Evolutionary conservation across 768 basidiomycete species (phyloP).

Genomic region (Suillus bovinus): DNA sequence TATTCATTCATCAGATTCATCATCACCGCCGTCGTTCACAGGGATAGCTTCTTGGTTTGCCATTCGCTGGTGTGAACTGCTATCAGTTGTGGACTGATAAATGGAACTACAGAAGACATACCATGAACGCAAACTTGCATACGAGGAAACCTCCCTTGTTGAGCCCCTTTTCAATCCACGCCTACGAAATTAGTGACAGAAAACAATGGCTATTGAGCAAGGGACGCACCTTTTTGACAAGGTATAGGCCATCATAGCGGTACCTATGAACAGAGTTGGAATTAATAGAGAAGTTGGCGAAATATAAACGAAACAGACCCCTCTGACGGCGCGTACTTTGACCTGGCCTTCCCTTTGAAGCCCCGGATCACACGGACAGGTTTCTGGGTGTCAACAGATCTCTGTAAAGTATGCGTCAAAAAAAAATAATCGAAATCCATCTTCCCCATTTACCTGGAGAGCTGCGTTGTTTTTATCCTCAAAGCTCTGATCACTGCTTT

Average conservation of each 20-base stretch:
- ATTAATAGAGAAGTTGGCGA: neutral
- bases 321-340: constrained; percentile 75
- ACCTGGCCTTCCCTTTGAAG: constrained; percentile 59
- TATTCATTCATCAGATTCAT: constrained; percentile 9
- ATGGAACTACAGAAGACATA: constrained; percentile 30
- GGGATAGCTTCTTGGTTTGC: constrained; percentile 23
- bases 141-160: constrained; percentile 72
- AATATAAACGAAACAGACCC: constrained; percentile 46
- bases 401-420: constrained; percentile 38
- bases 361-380: constrained; percentile 89
- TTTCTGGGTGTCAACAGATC: constrained; percentile 75
- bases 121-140: constrained; percentile 86
- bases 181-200: constrained; percentile 37
- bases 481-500: constrained; percentile 82
- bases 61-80: constrained; percentile 21
- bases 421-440: neutral
- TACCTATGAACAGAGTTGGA: constrained; percentile 48
- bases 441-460: constrained; percentile 46
- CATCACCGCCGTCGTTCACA: constrained; percentile 22
- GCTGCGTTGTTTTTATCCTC: constrained; percentile 72
- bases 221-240: constrained; percentile 61
- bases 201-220: neutral
- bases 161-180: constrained; percentile 74
- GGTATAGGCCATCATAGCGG: constrained; percentile 89
- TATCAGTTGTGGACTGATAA: neutral